phyloP scores from a whole-genome alignment of 2,329 filamentous ascomycete species.

The Diaporthe amygdali region DNA sequence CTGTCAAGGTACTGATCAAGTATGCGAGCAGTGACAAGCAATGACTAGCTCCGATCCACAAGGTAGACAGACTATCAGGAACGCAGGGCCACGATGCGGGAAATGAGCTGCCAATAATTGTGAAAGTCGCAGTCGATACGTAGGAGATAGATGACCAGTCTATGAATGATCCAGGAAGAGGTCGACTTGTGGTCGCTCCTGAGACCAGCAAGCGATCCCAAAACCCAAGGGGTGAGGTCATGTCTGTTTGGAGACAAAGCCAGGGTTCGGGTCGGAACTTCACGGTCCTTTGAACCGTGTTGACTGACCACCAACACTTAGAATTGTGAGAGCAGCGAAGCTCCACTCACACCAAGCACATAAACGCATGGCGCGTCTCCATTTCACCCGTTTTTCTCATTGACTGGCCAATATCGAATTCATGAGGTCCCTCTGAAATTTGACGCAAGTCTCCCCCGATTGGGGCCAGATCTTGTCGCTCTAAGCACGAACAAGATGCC shows the following conservation, averaged over 20 bases:
- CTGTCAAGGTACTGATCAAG: not conserved
- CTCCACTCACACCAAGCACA: not conserved
- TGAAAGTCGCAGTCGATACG: not conserved
- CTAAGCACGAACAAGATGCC: slow-evolving; percentile 5
- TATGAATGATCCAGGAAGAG: not conserved
- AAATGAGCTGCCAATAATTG: no score
- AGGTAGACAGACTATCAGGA: not conserved
- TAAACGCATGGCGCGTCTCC: not conserved
- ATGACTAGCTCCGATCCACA: not conserved
- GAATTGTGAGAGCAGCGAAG: not conserved
- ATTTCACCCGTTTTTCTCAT: not conserved
- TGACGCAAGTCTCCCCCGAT: not conserved
- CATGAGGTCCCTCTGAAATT: not conserved
- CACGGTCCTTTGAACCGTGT: not conserved
- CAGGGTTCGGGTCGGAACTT: not conserved
- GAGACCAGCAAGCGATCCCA: not conserved
- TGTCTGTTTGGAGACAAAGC: not conserved
- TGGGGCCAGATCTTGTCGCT: not conserved
- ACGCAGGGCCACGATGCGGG: no score
- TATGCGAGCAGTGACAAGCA: not conserved
- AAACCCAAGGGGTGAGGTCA: not conserved
- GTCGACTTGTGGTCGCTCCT: not conserved
- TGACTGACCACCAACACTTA: not conserved
- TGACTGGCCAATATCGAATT: no score
- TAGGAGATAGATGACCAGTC: not conserved